Percentiles rank a stretch among this genome's conserved stretches.
These are phyloP conservation scores for Trichoderma arundinaceum DNA, from an alignment of 2,329 filamentous ascomycete species.

Conservation along the genomic window DNA sequence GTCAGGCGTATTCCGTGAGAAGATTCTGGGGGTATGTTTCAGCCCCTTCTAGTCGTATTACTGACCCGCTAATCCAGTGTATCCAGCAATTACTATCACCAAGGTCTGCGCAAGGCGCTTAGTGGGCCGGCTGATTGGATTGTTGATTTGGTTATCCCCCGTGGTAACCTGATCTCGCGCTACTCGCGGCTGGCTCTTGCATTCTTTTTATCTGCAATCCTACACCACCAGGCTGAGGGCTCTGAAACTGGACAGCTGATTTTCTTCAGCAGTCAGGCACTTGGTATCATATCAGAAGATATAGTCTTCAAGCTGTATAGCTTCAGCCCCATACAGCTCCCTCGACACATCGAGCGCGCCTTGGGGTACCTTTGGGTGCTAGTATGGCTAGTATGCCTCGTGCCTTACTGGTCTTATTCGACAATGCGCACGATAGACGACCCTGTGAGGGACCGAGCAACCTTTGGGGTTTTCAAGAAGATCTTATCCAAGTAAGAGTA, in stretches of 20 bases:
- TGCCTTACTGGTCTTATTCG: slow-evolving; percentile 3
- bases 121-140: slow-evolving; percentile 11
- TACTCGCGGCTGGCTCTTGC: no score
- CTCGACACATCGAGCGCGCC: no score
- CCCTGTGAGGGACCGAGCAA: slow-evolving; percentile 4
- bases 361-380: neutral
- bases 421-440: neutral
- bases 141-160: slow-evolving; percentile 3
- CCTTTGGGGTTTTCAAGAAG: slow-evolving; percentile 6
- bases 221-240: slow-evolving; percentile 5
- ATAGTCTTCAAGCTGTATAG: neutral
- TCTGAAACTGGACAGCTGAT: slow-evolving; percentile 17
- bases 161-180: neutral
- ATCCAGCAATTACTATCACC: slow-evolving; percentile 14
- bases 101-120: slow-evolving; percentile 13
- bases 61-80: neutral
- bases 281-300: slow-evolving; percentile 16
- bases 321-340: no score
- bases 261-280: slow-evolving; percentile 15
- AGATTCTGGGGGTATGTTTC: no score
- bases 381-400: neutral
- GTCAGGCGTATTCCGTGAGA: no score
- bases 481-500: neutral
- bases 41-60: neutral
- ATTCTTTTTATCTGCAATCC: no score